A percentile compares a stretch with the other conserved stretches of the same genome.
These are phyloP conservation scores for Dactylellina haptotyla DNA, from an alignment of 2,329 filamentous ascomycete genomes.

Conservation along the genomic window DNA sequence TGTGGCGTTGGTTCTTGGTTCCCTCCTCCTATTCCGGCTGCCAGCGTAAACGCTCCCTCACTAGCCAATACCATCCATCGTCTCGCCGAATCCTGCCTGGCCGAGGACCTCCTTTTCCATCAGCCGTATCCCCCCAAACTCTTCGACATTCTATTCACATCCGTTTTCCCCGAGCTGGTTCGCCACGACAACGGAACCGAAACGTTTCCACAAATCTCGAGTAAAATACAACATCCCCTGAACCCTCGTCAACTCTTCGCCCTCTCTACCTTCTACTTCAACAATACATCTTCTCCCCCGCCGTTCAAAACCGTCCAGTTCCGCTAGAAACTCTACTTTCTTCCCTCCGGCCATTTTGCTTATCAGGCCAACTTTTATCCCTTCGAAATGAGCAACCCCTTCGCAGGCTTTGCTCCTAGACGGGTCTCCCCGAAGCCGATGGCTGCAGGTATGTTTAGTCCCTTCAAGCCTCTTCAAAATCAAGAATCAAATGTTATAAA, in stretches of 20 bases:
- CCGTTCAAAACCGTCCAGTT: neutral
- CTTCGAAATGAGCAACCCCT: constrained; percentile 47
- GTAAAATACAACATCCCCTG: constrained; percentile 33
- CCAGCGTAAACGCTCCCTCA: constrained; percentile 28
- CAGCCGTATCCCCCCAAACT: constrained; percentile 13
- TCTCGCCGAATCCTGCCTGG: constrained; percentile 31
- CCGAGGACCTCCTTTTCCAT: constrained; percentile 44
- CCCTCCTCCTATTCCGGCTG: constrained; percentile 45
- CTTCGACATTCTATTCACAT: constrained; percentile 40
- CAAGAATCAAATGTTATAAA: too few relatives aligned
- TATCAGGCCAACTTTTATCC: neutral
- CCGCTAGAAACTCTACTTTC: neutral
- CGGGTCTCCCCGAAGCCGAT: constrained; percentile 43
- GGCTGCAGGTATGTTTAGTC: neutral
- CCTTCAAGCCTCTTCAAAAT: too few relatives aligned
- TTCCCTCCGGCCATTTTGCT: neutral
- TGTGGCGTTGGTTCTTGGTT: constrained; percentile 48
- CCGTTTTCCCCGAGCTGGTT: constrained; percentile 38
- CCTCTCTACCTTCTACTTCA: constrained; percentile 1
- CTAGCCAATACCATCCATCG: constrained; percentile 23
- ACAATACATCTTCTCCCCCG: neutral
- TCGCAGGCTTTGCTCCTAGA: constrained; percentile 31
- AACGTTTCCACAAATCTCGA: constrained; percentile 17
- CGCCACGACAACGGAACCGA: constrained; percentile 32
- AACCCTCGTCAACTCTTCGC: constrained; percentile 25